Evolutionary conservation across 2,329 filamentous ascomycete species (phyloP), one percentile per base, ranked within the genome.

Genomic region (Arthrobotrys iridis): DNA sequence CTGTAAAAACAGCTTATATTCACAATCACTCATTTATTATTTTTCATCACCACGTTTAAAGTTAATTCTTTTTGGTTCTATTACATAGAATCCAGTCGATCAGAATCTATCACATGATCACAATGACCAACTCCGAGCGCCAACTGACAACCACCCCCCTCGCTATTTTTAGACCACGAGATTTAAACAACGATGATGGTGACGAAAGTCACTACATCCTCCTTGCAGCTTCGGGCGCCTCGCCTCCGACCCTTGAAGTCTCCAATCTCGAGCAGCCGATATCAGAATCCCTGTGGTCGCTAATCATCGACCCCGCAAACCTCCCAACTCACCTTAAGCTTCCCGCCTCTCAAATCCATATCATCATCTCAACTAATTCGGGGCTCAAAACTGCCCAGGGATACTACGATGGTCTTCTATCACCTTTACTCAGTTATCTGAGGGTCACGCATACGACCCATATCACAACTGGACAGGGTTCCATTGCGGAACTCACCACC

Each of bases 321-420:
- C 63, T 68, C 3, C 71, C 71, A 28, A 57, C 71, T 57, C 71
- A 75, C 71, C 63, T 75, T 18, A 57, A 63, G 41, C 71, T 75
- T 48, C 71, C 63, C 40, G 63, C 71, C 22, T 68, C 71, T 11
- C 71, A 75, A 24, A 64, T 60, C 10, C 71, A 75, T 18, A 33
- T 75, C 24, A 68, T 75, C 30, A 64, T 75, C 15, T 75, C 71
- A 4, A 75, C 57, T 11, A 68, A 68, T 45, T 75, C 71, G n/a
- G 71, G 71, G 1, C 63, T 75, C 20, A 67, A 62, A 41, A 35
- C 45, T 7, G 71, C 71, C 11, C 46, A 75, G 35, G 18, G 28
- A 4, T 75, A 75, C 48, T 75, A 75, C 24, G 58, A 58, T 33
- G 55, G 60, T 11, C 63, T 75, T 30, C 58, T 75, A 20, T 46